Percentiles rank a stretch among this genome's conserved stretches.
These are phyloP conservation scores for Orbilia brochopaga DNA, from an alignment of 2,329 filamentous ascomycete genomes.

Conservation along the genomic window DNA sequence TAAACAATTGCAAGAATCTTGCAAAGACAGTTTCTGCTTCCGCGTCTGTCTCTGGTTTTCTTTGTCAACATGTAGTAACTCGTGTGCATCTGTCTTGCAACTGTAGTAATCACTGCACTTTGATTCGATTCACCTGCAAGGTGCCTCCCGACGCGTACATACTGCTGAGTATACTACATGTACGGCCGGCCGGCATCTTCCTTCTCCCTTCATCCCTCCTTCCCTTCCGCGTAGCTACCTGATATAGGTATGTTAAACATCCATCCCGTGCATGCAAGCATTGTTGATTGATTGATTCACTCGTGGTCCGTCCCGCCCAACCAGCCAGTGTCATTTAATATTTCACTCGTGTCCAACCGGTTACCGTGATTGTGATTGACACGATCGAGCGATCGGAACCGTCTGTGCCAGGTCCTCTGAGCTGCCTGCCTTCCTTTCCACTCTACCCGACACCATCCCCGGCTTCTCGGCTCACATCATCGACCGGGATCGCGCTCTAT, in stretches of 20 bases:
- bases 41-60: background rate
- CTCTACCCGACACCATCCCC: background rate
- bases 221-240: background rate
- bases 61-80: constrained; percentile 1
- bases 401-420: background rate
- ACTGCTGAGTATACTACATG: too few species aligned
- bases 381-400: background rate
- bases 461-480: constrained; percentile 7
- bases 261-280: too few species aligned
- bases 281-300: too few species aligned
- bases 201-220: background rate
- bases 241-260: too few species aligned
- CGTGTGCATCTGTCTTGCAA: too few species aligned
- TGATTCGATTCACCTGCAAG: too few species aligned
- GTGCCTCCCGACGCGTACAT: background rate
- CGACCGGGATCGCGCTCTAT: constrained; percentile 6
- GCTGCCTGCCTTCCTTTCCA: background rate
- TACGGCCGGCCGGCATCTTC: constrained; percentile 1
- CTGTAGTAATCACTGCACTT: too few species aligned
- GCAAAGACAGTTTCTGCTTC: background rate
- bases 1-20: too few species aligned
- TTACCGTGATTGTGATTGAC: too few species aligned
- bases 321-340: too few species aligned
- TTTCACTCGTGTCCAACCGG: too few species aligned
- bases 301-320: too few species aligned